Conservation (phyloP, 192 early-diverging fungal species). For the Radiomyces spectabilis region DNA sequence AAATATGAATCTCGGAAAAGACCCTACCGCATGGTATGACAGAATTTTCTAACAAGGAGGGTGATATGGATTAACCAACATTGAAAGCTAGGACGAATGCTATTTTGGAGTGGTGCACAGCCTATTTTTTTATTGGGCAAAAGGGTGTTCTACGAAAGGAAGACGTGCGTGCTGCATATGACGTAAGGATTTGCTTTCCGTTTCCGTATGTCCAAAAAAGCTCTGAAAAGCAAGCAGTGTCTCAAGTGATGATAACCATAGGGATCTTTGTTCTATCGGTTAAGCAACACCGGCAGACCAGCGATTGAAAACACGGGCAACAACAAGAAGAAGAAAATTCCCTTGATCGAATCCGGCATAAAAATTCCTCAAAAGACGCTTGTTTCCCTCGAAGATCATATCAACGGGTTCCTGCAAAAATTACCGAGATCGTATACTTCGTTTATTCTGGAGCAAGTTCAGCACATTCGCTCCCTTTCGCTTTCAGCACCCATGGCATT, state of each 20-base stretch:
- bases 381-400: not conserved
- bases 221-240: not conserved
- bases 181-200: not conserved
- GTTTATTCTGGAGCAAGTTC: not conserved
- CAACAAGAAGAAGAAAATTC: not conserved
- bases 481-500: too few species aligned
- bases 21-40: not conserved
- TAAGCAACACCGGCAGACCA: not conserved
- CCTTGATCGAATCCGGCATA: not conserved
- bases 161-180: not conserved
- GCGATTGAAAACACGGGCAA: not conserved
- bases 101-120: not conserved
- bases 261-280: conserved; percentile 1
- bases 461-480: not conserved
- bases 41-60: not conserved
- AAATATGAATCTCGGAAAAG: not conserved
- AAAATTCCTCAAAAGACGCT: not conserved
- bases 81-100: not conserved
- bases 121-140: conserved; percentile 1
- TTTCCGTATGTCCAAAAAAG: not conserved
- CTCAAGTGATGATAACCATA: not conserved
- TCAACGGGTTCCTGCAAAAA: not conserved
- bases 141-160: not conserved
- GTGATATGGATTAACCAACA: not conserved
- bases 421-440: not conserved